phyloP scores from a whole-genome alignment of 2,329 filamentous ascomycete species.

The Ustilaginoidea virens region DNA sequence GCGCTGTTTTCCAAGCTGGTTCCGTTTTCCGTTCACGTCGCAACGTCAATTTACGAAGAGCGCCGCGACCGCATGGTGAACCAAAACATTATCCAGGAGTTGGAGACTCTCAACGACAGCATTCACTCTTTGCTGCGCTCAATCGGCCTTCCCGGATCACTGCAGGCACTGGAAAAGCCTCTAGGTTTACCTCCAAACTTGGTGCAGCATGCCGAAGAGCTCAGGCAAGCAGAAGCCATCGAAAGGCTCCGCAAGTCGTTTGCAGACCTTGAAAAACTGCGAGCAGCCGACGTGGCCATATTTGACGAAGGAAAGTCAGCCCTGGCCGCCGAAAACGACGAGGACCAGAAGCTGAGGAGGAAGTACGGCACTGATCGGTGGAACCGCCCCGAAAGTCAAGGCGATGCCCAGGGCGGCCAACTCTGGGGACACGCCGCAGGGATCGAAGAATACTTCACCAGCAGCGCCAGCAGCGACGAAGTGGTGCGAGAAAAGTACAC shows the following conservation, averaged over 20 bases:
- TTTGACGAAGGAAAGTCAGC: slow-evolving; percentile 75
- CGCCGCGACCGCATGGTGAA: slow-evolving; percentile 81
- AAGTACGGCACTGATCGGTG: slow-evolving; percentile 84
- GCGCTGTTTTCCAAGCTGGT: slow-evolving; percentile 84
- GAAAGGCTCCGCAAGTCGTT: slow-evolving; percentile 64
- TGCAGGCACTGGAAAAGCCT: slow-evolving; percentile 91
- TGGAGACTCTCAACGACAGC: slow-evolving; percentile 66
- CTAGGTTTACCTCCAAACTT: slow-evolving; percentile 75
- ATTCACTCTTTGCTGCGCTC: slow-evolving; percentile 68
- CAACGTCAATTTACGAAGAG: slow-evolving; percentile 89
- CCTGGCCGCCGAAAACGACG: slow-evolving; percentile 63
- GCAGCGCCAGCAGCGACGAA: slow-evolving; percentile 37
- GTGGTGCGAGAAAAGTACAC: slow-evolving; percentile 64
- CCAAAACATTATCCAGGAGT: slow-evolving; percentile 67
- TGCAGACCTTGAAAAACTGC: slow-evolving; percentile 81
- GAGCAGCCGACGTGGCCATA: slow-evolving; percentile 57
- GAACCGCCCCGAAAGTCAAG: slow-evolving; percentile 52
- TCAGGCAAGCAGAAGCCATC: slow-evolving; percentile 78
- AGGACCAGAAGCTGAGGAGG: slow-evolving; percentile 59
- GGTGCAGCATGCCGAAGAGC: slow-evolving; percentile 82
- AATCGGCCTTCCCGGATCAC: slow-evolving; percentile 75
- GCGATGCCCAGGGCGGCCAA: slow-evolving; percentile 50
- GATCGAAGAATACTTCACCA: slow-evolving; percentile 74
- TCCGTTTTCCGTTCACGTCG: slow-evolving; percentile 88
- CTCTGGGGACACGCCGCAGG: slow-evolving; percentile 62